A percentile compares a stretch with the other conserved stretches of the same genome.
phyloP scores from a whole-genome alignment of 2,329 filamentous ascomycete genomes.

The Trichophyton equinum region DNA sequence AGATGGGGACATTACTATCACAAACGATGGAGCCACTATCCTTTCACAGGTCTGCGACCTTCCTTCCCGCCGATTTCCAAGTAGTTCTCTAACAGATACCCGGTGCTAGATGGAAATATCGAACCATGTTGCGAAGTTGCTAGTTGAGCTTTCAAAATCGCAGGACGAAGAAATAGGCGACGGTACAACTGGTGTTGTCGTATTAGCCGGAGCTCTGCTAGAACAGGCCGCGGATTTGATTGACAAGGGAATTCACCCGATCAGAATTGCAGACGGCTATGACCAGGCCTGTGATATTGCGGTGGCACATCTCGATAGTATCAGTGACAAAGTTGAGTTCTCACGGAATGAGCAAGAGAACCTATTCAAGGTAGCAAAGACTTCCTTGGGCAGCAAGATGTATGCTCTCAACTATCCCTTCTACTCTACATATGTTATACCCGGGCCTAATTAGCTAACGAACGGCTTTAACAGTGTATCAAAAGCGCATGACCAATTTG shows the following conservation, averaged over 20 bases:
- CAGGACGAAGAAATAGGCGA: conserved; percentile 99
- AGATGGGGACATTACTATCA: conserved; percentile 97
- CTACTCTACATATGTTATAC: background rate
- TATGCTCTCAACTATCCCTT: conserved; percentile 18
- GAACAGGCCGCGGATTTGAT: conserved; percentile 97
- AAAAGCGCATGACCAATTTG: conserved; percentile 96
- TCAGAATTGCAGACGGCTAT: conserved; percentile 95
- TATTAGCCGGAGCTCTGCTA: conserved; percentile 82
- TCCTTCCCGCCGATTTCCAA: background rate
- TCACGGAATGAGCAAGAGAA: conserved; percentile 67
- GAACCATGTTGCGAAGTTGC: conserved; percentile 93
- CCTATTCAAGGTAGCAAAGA: conserved; percentile 87
- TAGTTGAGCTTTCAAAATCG: conserved; percentile 95
- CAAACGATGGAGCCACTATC: conserved; percentile 97
- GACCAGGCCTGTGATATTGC: conserved; percentile 96
- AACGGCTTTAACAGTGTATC: conserved; percentile 51
- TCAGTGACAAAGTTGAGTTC: conserved; percentile 85
- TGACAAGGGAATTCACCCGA: conserved; percentile 99
- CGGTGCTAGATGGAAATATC: conserved; percentile 81
- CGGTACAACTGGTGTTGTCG: conserved; percentile 93
- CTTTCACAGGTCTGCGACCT: conserved; percentile 51
- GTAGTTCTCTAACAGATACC: conserved; percentile 3
- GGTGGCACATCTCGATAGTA: conserved; percentile 78
- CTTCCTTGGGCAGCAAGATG: conserved; percentile 95
- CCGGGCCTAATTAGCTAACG: background rate